Percentiles rank a stretch among this genome's conserved stretches.
Evolutionary conservation across 2,329 filamentous ascomycete species (phyloP).

Genomic region (Coniochaeta pulveracea): DNA sequence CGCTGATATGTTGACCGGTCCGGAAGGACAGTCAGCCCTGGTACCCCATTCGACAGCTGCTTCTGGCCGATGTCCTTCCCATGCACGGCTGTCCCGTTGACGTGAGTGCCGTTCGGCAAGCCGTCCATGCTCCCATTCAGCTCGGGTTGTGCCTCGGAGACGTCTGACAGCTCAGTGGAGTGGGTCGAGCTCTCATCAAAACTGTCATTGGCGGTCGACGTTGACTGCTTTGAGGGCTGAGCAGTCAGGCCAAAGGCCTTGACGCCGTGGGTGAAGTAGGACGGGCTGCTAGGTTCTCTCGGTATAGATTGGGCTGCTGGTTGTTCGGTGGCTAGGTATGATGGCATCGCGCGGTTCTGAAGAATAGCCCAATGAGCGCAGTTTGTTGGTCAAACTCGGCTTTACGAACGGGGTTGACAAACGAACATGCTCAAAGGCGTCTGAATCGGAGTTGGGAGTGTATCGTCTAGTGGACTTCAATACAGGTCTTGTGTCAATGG

Average conservation of each 20-base stretch:
- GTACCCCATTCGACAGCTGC: conserved; percentile 13
- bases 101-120: conserved; percentile 42
- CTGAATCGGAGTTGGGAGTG: too few relatives aligned
- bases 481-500: too few relatives aligned
- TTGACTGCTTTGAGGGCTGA: conserved; percentile 24
- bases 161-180: conserved; percentile 40
- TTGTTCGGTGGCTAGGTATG: conserved; percentile 37
- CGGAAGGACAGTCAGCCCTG: conserved; percentile 14
- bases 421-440: conserved; percentile 1
- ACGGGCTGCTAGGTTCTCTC: conserved; percentile 22
- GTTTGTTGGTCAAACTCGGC: conserved; percentile 3
- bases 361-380: conserved; percentile 7
- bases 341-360: conserved; percentile 32
- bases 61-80: conserved; percentile 8
- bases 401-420: not conserved
- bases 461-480: too few relatives aligned
- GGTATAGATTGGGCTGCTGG: conserved; percentile 33
- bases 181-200: conserved; percentile 43
- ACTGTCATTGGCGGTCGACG: conserved; percentile 33
- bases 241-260: conserved; percentile 20
- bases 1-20: conserved; percentile 11
- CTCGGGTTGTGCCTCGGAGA: conserved; percentile 32
- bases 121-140: conserved; percentile 46
- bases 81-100: conserved; percentile 16
- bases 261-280: conserved; percentile 17